Conservation (phyloP, 106 monocot species). For the Dioscorea alata region DNA sequence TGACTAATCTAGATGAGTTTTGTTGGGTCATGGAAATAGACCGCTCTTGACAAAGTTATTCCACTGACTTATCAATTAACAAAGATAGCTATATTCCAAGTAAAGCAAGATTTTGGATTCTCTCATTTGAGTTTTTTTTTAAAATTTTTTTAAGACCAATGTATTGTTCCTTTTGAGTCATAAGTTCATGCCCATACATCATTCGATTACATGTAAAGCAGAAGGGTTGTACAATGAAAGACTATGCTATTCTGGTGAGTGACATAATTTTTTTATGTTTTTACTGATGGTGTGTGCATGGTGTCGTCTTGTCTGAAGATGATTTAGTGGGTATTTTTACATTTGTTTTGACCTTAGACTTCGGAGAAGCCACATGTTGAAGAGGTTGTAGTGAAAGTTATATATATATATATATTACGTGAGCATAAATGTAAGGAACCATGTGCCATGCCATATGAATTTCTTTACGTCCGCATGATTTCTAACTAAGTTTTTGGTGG, state of each 20-base stretch:
- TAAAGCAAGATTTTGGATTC: conserved; percentile 8
- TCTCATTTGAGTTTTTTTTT: neutral
- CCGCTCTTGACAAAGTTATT: neutral
- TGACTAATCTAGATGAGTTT: too few relatives aligned
- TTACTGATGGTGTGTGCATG: too few relatives aligned
- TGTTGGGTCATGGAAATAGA: neutral
- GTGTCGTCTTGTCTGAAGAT: neutral
- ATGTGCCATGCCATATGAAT: too few relatives aligned
- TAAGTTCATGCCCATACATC: neutral
- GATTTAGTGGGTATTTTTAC: neutral
- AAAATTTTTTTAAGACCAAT: neutral
- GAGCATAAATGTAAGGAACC: too few relatives aligned
- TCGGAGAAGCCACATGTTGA: too few relatives aligned
- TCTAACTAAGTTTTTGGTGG: too few relatives aligned
- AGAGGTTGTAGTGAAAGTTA: too few relatives aligned
- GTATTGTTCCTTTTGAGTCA: neutral
- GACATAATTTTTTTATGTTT: neutral
- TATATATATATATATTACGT: too few relatives aligned
- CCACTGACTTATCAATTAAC: neutral
- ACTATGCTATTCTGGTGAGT: conserved; percentile 91
- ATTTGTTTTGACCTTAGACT: too few relatives aligned
- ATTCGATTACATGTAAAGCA: conserved; percentile 4
- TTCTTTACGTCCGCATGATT: too few relatives aligned
- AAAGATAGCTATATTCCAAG: neutral
- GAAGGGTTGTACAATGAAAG: conserved; percentile 47